A percentile compares a stretch with the other conserved stretches of the same genome.
phyloP scores from a whole-genome alignment of 495 filamentous ascomycete species.

The Podospora fimiseda region DNA sequence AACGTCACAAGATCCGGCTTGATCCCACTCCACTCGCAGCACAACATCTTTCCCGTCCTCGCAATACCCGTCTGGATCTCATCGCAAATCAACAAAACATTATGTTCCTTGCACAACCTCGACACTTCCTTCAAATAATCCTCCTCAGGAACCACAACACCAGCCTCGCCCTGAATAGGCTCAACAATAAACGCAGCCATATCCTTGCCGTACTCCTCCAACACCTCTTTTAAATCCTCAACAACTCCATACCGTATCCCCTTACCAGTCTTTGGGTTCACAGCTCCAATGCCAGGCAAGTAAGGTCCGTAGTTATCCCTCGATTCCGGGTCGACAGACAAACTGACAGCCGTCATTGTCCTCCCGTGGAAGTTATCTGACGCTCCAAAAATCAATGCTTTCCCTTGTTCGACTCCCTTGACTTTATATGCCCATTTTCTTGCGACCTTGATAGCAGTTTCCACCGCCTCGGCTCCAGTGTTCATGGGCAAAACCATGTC shows the following conservation, averaged over 20 bases:
- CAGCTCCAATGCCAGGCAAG: conserved; percentile 77
- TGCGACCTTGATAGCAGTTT: conserved; percentile 95
- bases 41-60: conserved; percentile 86
- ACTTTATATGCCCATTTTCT: conserved; percentile 98
- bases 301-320: conserved; percentile 96
- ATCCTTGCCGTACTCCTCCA: conserved; percentile 74
- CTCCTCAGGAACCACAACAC: conserved; percentile 90
- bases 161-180: conserved; percentile 96
- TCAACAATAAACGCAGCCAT: conserved; percentile 94
- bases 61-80: conserved; percentile 99
- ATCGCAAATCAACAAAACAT: conserved; percentile 91
- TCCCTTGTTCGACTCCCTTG: conserved; percentile 79
- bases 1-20: conserved; percentile 92
- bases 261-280: conserved; percentile 68
- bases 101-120: conserved; percentile 85
- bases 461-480: conserved; percentile 97
- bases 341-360: conserved; percentile 89
- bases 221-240: conserved; percentile 67
- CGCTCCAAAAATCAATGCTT: conserved; percentile 79
- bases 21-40: conserved; percentile 89
- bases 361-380: conserved; percentile 94
- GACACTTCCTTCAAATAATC: conserved; percentile 79
- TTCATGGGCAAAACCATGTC: conserved; percentile 99
- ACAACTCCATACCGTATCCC: conserved; percentile 81
- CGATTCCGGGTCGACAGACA: conserved; percentile 92